Percentiles rank a stretch among this genome's conserved stretches.
Conservation (phyloP, 768 basidiomycete genomes). For the Tylopilus subfusipes region DNA sequence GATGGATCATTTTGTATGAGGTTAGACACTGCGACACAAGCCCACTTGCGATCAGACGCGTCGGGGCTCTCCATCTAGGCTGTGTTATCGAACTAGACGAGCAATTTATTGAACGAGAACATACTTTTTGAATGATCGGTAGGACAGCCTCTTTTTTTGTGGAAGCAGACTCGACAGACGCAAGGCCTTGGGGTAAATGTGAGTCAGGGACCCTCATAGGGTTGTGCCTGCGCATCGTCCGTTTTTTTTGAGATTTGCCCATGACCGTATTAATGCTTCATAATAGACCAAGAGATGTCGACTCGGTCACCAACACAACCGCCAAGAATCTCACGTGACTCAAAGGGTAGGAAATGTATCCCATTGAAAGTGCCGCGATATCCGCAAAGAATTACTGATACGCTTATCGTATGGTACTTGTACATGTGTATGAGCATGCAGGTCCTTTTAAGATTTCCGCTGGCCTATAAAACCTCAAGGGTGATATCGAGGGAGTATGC, state of each 20-base stretch:
- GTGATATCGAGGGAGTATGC: slow-evolving; percentile 28
- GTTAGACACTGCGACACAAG: slow-evolving; percentile 94
- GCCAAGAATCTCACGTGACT: slow-evolving; percentile 14
- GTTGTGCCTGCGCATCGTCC: slow-evolving; percentile 81
- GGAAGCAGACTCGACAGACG: slow-evolving; percentile 66
- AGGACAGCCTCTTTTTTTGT: slow-evolving; percentile 76
- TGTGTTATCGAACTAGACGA: slow-evolving; percentile 1
- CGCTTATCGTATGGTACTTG: slow-evolving; percentile 22
- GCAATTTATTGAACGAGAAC: slow-evolving; percentile 1
- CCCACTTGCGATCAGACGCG: slow-evolving; percentile 84
- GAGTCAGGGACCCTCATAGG: slow-evolving; percentile 92
- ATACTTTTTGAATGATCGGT: slow-evolving; percentile 88
- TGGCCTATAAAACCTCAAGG: slow-evolving; percentile 18
- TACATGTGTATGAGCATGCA: slow-evolving; percentile 20
- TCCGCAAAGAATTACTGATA: slow-evolving; percentile 23
- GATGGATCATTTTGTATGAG: slow-evolving; percentile 94
- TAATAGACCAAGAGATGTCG: neutral
- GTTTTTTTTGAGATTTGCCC: slow-evolving; percentile 94
- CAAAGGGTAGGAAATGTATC: neutral
- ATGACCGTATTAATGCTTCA: too few relatives aligned
- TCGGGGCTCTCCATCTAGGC: slow-evolving; percentile 73
- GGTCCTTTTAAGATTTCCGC: slow-evolving; percentile 7
- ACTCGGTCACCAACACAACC: neutral
- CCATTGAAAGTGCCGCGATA: neutral
- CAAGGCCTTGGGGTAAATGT: slow-evolving; percentile 81